A percentile compares a stretch with the other conserved stretches of the same genome.
Conservation (phyloP, 2,329 filamentous ascomycete species). For the Cladosporium sp. region DNA sequence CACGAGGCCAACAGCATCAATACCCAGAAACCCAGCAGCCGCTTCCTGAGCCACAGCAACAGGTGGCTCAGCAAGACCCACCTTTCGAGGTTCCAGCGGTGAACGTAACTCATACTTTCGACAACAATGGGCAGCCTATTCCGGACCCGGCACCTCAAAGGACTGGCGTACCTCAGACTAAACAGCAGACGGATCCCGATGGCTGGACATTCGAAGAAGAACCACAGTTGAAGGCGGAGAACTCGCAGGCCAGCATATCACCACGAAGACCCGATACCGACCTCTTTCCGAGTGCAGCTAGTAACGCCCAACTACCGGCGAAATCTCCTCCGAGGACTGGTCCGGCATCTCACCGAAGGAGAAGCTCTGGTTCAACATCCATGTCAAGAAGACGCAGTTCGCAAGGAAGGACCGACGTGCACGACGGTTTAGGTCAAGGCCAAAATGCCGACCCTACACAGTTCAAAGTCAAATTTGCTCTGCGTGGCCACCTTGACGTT, state of each 20-base stretch:
- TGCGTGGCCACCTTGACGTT: slow-evolving; percentile 89
- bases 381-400: slow-evolving; percentile 68
- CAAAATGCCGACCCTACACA: slow-evolving; percentile 67
- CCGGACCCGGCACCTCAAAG: slow-evolving; percentile 40
- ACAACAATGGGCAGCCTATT: slow-evolving; percentile 58
- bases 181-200: slow-evolving; percentile 57
- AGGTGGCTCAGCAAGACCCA: slow-evolving; percentile 26
- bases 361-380: slow-evolving; percentile 62
- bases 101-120: slow-evolving; percentile 59
- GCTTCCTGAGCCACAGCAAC: slow-evolving; percentile 31
- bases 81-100: slow-evolving; percentile 58
- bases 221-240: slow-evolving; percentile 56
- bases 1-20: slow-evolving; percentile 33
- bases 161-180: slow-evolving; percentile 19
- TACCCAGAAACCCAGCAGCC: slow-evolving; percentile 39
- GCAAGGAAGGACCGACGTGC: slow-evolving; percentile 56
- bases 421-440: slow-evolving; percentile 44
- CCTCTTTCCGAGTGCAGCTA: slow-evolving; percentile 75
- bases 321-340: slow-evolving; percentile 74
- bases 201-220: slow-evolving; percentile 93
- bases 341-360: slow-evolving; percentile 71
- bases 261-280: slow-evolving; percentile 78
- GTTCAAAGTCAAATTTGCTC: slow-evolving; percentile 90
- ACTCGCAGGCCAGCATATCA: slow-evolving; percentile 53
- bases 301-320: slow-evolving; percentile 60